Base-by-base conservation (phyloP, 768 basidiomycete genomes). In the Lentinus brumalis region DNA sequence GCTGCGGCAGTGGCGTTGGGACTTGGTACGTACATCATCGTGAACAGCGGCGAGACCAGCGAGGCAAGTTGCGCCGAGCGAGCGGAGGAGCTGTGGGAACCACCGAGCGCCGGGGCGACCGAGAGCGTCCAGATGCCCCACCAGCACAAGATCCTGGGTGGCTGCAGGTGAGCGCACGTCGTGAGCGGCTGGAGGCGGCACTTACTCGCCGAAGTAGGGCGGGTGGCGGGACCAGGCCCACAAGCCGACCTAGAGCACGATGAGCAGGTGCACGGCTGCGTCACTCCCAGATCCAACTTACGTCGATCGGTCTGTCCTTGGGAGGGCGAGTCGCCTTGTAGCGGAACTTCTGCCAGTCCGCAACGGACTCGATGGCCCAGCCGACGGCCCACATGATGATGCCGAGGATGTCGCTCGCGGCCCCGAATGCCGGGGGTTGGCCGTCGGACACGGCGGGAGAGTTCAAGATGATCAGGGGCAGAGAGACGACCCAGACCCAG, bases 181-280 rank as follows among this genome's bases (percentile, higher is more conserved):
- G 47, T 26, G 7, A 60, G 18, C 15, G 35, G 12, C 67, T 67
- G 26, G 50, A 21, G 26, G 53, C 16, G 8, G 15, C 1, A 78
- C 79, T 68, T 73, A 86, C 83, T 89, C 88, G 68, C 87, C 87
- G 65, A 88, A 88, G 69, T 88, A 89, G 0, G 86, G 84, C 18
- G 88, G 87, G 64, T 89, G 86, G 4, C 87, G 79, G 26, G 83
- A 82, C 78, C 80, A 85, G 12, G 69, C 74, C 85, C 85, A 85
- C 2, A 85, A 63, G 5, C 84, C 85, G 40, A 62, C 72, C 82
- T 85, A 16, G 21, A 26, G 21, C 1, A 9, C 18, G 39, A 26
- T 26, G 21, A 26, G 21, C 21, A 26, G 21, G 21, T 26, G 21
- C 21, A 26, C 21, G 21, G 21, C 21, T 26, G 21, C 21, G 21